phyloP scores from a whole-genome alignment of 208 protist genomes.

The Leishmania amazonensis region DNA sequence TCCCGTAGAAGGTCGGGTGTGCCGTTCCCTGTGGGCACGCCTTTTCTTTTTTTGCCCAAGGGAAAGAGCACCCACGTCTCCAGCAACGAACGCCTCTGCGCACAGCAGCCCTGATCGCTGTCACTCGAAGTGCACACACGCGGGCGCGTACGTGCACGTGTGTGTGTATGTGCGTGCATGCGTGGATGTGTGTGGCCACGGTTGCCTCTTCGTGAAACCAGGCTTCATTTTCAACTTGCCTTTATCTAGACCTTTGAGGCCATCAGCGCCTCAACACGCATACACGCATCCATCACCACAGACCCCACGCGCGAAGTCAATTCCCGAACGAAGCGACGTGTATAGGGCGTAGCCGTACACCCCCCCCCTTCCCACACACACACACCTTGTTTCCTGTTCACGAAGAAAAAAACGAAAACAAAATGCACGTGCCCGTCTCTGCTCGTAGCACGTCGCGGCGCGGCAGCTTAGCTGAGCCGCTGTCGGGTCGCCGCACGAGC shows the following conservation, averaged over 20 bases:
- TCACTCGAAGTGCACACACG: too few relatives aligned
- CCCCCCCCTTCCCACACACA: not conserved
- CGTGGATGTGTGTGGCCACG: too few relatives aligned
- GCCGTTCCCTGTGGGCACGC: not conserved
- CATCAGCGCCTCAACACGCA: too few relatives aligned
- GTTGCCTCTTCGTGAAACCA: too few relatives aligned
- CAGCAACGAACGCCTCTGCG: not conserved
- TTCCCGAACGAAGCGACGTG: not conserved
- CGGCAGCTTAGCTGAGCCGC: conserved; percentile 10
- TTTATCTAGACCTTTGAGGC: too few relatives aligned
- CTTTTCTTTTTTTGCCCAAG: not conserved
- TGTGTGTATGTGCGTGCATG: too few relatives aligned
- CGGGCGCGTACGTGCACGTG: too few relatives aligned
- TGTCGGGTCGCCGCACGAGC: conserved; percentile 16
- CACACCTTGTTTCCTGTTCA: too few relatives aligned
- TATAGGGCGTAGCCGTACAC: not conserved
- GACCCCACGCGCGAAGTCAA: not conserved
- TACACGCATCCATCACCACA: too few relatives aligned
- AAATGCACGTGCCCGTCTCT: conserved; percentile 11
- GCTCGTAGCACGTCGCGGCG: conserved; percentile 24
- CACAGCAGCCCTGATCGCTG: not conserved
- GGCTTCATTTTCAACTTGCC: too few relatives aligned
- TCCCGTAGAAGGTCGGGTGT: not conserved
- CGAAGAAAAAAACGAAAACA: not conserved
- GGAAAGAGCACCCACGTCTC: not conserved